Evolutionary conservation across 768 basidiomycete species (phyloP).

Genomic region (Psilocybe cubensis): DNA sequence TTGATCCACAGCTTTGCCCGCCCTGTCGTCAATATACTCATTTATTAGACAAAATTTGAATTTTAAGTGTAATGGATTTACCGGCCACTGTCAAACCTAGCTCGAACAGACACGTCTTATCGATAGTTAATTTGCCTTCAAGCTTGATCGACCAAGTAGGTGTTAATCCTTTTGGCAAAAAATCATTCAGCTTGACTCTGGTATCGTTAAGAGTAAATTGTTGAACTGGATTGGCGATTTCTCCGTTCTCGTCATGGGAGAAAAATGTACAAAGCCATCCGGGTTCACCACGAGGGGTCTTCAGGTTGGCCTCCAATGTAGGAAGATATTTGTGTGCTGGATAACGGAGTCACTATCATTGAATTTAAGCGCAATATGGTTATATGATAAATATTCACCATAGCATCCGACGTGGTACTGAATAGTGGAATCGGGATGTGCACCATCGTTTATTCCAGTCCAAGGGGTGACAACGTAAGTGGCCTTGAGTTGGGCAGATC

Average conservation of each 20-base stretch:
- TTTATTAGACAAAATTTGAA: neutral
- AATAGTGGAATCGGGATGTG: constrained; percentile 52
- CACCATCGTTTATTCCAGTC: constrained; percentile 56
- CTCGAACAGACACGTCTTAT: constrained; percentile 54
- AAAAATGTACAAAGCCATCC: constrained; percentile 73
- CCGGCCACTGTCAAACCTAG: constrained; percentile 68
- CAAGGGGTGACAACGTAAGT: constrained; percentile 68
- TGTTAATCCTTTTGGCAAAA: constrained; percentile 58
- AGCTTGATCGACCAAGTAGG: constrained; percentile 60
- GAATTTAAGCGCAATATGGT: neutral
- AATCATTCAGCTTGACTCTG: constrained; percentile 69
- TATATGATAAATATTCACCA: constrained; percentile 39
- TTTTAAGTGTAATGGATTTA: constrained; percentile 13
- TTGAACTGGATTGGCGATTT: constrained; percentile 46
- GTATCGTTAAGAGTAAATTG: constrained; percentile 59
- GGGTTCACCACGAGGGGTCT: constrained; percentile 50
- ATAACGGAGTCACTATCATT: neutral
- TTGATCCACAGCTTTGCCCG: constrained; percentile 68
- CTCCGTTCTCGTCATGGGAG: constrained; percentile 52
- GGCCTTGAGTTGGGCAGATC: constrained; percentile 74
- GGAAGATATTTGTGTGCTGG: constrained; percentile 72
- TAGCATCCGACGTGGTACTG: constrained; percentile 67
- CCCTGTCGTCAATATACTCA: constrained; percentile 30
- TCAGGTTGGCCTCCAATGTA: constrained; percentile 62
- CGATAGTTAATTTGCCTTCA: constrained; percentile 52